Percentiles rank a stretch among this genome's conserved stretches.
These are phyloP conservation scores for Cavenderia fasciculata DNA, from an alignment of 78 protist species.

Conservation along the genomic window DNA sequence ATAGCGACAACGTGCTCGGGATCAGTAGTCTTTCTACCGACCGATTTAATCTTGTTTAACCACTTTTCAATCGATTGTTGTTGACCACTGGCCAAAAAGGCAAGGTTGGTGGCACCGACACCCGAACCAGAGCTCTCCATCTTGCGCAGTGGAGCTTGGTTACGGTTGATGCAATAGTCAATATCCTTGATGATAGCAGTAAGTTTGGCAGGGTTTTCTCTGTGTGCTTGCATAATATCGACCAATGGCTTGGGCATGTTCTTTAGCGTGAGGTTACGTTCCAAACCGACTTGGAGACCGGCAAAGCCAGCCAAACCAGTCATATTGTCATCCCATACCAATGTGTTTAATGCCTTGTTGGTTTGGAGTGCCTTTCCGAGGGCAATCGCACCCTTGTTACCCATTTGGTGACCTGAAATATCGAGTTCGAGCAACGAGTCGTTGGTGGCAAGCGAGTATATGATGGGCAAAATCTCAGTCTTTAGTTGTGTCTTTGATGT, in stretches of 20 bases:
- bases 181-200: slow-evolving; percentile 34
- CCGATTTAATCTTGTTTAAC: slow-evolving; percentile 68
- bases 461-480: slow-evolving; percentile 65
- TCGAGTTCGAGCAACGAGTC: slow-evolving; percentile 43
- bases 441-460: slow-evolving; percentile 81
- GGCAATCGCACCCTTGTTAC: slow-evolving; percentile 82
- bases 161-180: slow-evolving; percentile 66
- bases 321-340: slow-evolving; percentile 81
- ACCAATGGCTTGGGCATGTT: slow-evolving; percentile 68
- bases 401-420: slow-evolving; percentile 82
- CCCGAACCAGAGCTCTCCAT: slow-evolving; percentile 38
- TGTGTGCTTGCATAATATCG: slow-evolving; percentile 58
- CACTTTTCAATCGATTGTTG: slow-evolving; percentile 52
- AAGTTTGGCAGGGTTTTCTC: slow-evolving; percentile 31
- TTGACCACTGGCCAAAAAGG: slow-evolving; percentile 69
- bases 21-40: slow-evolving; percentile 66
- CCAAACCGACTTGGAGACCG: slow-evolving; percentile 67
- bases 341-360: slow-evolving; percentile 63
- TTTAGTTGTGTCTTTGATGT: slow-evolving; percentile 53
- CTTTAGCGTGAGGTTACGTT: slow-evolving; percentile 68
- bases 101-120: slow-evolving; percentile 55
- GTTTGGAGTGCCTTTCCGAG: slow-evolving; percentile 83
- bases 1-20: slow-evolving; percentile 22
- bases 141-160: slow-evolving; percentile 66
- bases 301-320: slow-evolving; percentile 55